phyloP scores from a whole-genome alignment of 73 alveolate species.

The Vitrella brassicaformis region DNA sequence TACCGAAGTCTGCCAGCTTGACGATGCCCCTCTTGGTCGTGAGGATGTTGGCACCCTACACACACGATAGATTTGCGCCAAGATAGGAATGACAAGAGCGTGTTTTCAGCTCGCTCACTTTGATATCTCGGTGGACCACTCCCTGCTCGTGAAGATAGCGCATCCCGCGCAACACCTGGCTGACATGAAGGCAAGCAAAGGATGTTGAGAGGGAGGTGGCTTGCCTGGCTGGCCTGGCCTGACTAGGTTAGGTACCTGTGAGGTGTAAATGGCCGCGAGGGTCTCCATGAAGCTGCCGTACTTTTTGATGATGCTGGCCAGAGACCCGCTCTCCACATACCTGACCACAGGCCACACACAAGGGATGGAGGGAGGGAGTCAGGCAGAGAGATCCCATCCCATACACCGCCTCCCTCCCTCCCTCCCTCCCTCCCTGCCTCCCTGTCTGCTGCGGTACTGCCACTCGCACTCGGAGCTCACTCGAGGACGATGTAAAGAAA shows the following conservation, averaged over 20 bases:
- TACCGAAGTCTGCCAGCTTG: constrained; percentile 63
- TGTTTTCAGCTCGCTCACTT: constrained; percentile 46
- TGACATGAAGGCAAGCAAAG: too few species aligned
- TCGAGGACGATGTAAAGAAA: constrained; percentile 51
- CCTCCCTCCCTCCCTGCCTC: too few species aligned
- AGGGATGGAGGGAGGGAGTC: too few species aligned
- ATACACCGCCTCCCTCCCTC: too few species aligned
- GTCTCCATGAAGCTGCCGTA: constrained; percentile 43
- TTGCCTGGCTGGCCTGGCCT: too few species aligned
- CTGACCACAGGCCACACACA: not conserved
- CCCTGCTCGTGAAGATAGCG: constrained; percentile 42
- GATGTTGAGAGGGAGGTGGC: too few species aligned
- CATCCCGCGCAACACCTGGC: constrained; percentile 45
- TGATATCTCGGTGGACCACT: constrained; percentile 49
- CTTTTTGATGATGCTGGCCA: constrained; percentile 30
- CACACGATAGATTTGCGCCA: not conserved
- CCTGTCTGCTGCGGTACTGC: too few species aligned
- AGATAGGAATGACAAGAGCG: not conserved
- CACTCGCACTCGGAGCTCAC: too few species aligned
- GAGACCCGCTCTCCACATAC: constrained; percentile 55
- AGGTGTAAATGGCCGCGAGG: constrained; percentile 43
- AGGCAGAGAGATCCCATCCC: too few species aligned
- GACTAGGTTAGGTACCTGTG: too few species aligned
- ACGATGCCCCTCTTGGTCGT: constrained; percentile 42
- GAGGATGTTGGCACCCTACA: constrained; percentile 56